A percentile compares a stretch with the other conserved stretches of the same genome.
phyloP scores from a whole-genome alignment of 768 basidiomycete genomes.

The Rhizopogon roseolus region DNA sequence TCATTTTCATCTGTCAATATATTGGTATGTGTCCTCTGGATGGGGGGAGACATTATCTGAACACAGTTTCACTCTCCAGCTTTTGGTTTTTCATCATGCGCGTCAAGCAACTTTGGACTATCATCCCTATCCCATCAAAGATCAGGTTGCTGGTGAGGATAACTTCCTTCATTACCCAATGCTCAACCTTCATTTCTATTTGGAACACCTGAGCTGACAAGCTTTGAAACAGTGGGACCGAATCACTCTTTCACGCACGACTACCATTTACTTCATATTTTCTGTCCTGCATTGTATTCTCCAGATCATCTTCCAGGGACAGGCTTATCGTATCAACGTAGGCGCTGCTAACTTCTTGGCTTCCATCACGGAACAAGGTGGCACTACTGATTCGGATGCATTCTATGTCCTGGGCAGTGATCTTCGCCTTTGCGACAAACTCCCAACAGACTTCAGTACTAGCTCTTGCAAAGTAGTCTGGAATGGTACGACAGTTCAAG shows the following conservation, averaged over 20 bases:
- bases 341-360: constrained; percentile 50
- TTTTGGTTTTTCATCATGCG: constrained; percentile 27
- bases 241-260: constrained; percentile 62
- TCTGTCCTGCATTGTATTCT: constrained; percentile 61
- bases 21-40: background rate
- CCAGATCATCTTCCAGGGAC: constrained; percentile 65
- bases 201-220: background rate
- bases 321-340: constrained; percentile 62
- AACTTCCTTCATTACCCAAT: background rate
- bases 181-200: background rate
- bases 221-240: constrained; percentile 52
- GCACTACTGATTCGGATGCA: constrained; percentile 37
- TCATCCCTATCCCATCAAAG: constrained; percentile 33
- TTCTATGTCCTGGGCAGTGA: constrained; percentile 43
- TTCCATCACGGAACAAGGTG: constrained; percentile 44
- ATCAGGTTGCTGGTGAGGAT: constrained; percentile 44
- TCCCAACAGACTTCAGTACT: constrained; percentile 33
- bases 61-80: background rate
- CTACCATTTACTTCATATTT: constrained; percentile 62
- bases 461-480: constrained; percentile 52
- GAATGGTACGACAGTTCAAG: constrained; percentile 30
- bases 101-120: constrained; percentile 32
- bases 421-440: constrained; percentile 54
- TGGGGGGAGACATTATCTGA: background rate
- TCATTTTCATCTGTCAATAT: constrained; percentile 14